Conservation (phyloP, 768 basidiomycete genomes). For the Rickenella mellea region DNA sequence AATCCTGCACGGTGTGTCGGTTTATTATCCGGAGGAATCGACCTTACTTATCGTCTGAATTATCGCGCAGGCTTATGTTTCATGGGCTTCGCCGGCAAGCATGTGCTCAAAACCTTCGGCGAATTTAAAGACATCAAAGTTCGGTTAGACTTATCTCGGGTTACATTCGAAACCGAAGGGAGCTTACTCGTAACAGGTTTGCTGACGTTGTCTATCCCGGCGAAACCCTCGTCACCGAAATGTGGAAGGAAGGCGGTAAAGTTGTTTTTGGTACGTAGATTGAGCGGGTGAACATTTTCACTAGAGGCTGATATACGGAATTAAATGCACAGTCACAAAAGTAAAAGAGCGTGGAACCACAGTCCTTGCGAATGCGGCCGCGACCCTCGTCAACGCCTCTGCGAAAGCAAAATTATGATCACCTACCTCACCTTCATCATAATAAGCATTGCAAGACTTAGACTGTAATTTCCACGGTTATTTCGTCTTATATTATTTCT, state of each 20-base stretch:
- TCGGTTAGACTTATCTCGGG: slow-evolving; percentile 37
- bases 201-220: slow-evolving; percentile 90
- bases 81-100: slow-evolving; percentile 90
- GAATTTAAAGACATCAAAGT: slow-evolving; percentile 90
- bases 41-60: slow-evolving; percentile 6
- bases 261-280: slow-evolving; percentile 80
- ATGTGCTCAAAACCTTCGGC: slow-evolving; percentile 82
- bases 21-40: background rate
- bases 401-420: slow-evolving; percentile 54
- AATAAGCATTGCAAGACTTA: no score
- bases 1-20: slow-evolving; percentile 54
- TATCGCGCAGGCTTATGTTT: slow-evolving; percentile 58
- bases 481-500: no score
- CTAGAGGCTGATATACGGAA: background rate
- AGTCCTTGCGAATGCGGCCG: slow-evolving; percentile 76
- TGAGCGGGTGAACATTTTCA: background rate
- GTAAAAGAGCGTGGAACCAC: slow-evolving; percentile 74
- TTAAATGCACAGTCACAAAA: slow-evolving; percentile 51
- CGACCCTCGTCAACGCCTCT: slow-evolving; percentile 44
- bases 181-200: slow-evolving; percentile 61
- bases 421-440: background rate
- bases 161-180: slow-evolving; percentile 4
- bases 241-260: slow-evolving; percentile 95
- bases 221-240: slow-evolving; percentile 89
- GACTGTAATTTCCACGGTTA: no score